A percentile compares a stretch with the other conserved stretches of the same genome.
Conservation (phyloP, 169 alveolate genomes). For the Cryptosporidium viatorum region DNA sequence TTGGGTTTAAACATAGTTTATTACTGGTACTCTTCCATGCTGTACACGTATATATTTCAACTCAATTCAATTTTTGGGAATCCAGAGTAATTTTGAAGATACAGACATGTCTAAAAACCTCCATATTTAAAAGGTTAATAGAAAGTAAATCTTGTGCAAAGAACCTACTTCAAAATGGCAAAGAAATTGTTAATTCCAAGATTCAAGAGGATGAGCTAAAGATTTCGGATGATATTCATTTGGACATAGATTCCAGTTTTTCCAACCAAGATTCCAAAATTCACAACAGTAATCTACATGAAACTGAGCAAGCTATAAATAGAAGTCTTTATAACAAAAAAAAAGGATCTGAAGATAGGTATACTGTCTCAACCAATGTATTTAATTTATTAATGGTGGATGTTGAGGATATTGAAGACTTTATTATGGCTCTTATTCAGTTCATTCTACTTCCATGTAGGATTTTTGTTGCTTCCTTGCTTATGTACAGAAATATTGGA, state of each 20-base stretch:
- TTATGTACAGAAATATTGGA: slow-evolving; percentile 58
- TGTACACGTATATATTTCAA: slow-evolving; percentile 40
- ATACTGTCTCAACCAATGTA: slow-evolving; percentile 48
- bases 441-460: slow-evolving; percentile 63
- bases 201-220: not conserved
- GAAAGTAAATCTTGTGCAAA: slow-evolving; percentile 58
- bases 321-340: not conserved
- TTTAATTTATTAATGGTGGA: slow-evolving; percentile 67
- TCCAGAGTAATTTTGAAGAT: slow-evolving; percentile 51
- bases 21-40: slow-evolving; percentile 18
- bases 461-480: slow-evolving; percentile 38
- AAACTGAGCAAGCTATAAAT: not conserved
- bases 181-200: slow-evolving; percentile 26
- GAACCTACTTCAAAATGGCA: slow-evolving; percentile 21
- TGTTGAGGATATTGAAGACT: slow-evolving; percentile 69
- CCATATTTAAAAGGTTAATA: slow-evolving; percentile 43
- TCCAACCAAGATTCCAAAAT: not conserved
- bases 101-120: slow-evolving; percentile 68
- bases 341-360: not conserved
- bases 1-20: slow-evolving; percentile 30
- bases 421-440: slow-evolving; percentile 62
- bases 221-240: not conserved
- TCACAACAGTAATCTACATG: not conserved
- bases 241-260: not conserved
- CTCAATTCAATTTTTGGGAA: slow-evolving; percentile 71